Base-by-base conservation (phyloP, 2,329 filamentous ascomycete species). In the Hypocreales sp. region DNA sequence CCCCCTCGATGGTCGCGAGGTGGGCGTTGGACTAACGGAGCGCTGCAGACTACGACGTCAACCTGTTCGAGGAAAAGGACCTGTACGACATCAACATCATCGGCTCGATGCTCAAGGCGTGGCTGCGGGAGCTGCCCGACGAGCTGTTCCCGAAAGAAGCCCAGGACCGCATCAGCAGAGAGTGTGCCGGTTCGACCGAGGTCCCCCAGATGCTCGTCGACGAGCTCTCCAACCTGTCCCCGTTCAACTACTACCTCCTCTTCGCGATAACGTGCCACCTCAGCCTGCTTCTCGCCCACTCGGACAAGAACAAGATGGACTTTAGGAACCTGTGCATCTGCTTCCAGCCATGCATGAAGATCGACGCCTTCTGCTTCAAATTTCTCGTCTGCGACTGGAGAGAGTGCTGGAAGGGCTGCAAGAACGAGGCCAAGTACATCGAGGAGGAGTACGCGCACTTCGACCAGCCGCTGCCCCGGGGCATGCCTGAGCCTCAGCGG, bases 241-340 rank as follows among this genome's bases (percentile, higher is more conserved):
- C 87, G 0, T 94, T 90, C 62, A 92, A 94, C 56, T 95, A 95
- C 56, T 94, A 95, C 47, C 76, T 95, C 10, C 72, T 95, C 5
- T 95, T 95, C 49, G 87, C 87, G 42, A 93, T 94, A 41, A 95
- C 87, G 19, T 94, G 87, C 53, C 87, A 95, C 44, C 73, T 95
- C 26, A 93, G 84, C 42, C 67, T 94, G 15, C 67, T 95, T 8
- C 74, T 93, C 40, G 84, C 82, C 2, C 87, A 92, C 50, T 79
- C 84, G 15, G 82, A 92, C 37, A 86, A 87, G 60, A 95, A 94
- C 67, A 93, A 92, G 60, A 95, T 95, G 87, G 83, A 92, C 47
- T 93, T 87, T 48, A 75, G 82, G 46, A 94, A 94, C 39, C 61
- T 95, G 15, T 92, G 84, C 56, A 92, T 94, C 41, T 95, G 87